Base-by-base conservation (phyloP, 495 filamentous ascomycete species). In the Lasiosphaeris hirsuta region DNA sequence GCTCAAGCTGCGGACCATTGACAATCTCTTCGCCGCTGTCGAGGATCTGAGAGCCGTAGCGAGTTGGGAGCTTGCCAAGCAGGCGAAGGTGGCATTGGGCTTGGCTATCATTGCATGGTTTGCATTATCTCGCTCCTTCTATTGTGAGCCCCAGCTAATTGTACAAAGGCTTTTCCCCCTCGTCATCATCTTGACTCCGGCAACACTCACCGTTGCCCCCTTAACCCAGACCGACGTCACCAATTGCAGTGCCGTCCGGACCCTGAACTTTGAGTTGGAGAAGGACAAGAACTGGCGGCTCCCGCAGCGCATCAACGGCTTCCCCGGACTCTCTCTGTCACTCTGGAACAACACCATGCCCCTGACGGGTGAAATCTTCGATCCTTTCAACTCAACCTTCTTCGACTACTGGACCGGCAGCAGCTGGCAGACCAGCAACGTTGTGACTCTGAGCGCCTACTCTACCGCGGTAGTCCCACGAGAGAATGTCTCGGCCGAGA, bases 101-200 rank as follows among this genome's bases (percentile, higher is more conserved):
- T 50, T 75, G 46, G 72, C 70, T 19, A 41, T 55, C 3, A 56
- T 71, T 15, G 52, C 67, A 11, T 75, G 71, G 72, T 65, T 9
- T 35, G 63, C 23, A 30, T 30, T 50, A 3, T 10, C 41, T 10
- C 14, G 10, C 30, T n/a, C 15, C 6, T 1, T 30, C 10, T 41
- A n/a, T 14, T 46, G 9, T 15, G 5, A 14, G 19, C 7, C 42
- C 33, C 9, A 8, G 23, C 56, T 58, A 46, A 62, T 9, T 10
- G 10, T 18, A 34, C 57, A 4, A 35, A 68, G 66, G 66, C 37
- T 69, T 8, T 67, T 62, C 17, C 66, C 66, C n/a, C 52, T 69
- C 1, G 62, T 59, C 17, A 64, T 67, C 42, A 69, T 69, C 43
- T 30, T 69, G 14, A 66, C 63, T 0, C 63, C 65, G 3, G 63